A percentile compares a stretch with the other conserved stretches of the same genome.
Evolutionary conservation across 495 filamentous ascomycete genomes (phyloP).

Genomic region (Trichoderma gamsii): DNA sequence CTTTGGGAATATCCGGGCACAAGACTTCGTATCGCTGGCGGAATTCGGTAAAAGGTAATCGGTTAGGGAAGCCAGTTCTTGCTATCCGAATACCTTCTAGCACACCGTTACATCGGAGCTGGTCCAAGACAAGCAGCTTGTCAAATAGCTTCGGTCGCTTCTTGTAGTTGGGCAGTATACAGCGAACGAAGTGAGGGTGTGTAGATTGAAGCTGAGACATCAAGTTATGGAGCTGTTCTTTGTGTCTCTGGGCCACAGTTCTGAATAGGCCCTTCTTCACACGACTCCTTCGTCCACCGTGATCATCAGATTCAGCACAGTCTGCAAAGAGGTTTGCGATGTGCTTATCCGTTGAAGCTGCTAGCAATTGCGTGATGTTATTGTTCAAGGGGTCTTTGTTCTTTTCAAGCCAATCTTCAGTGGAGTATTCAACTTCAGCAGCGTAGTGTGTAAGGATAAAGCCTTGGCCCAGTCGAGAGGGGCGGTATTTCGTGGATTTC

Average conservation of each 20-base stretch:
- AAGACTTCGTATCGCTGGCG: conserved; percentile 96
- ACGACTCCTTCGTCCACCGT: conserved; percentile 61
- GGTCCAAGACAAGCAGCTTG: conserved; percentile 84
- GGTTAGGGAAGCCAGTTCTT: conserved; percentile 95
- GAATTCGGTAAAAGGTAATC: conserved; percentile 88
- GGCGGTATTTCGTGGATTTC: conserved; percentile 87
- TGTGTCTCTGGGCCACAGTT: conserved; percentile 94
- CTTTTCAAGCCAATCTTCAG: conserved; percentile 94
- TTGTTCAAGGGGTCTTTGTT: conserved; percentile 99
- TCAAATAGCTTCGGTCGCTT: conserved; percentile 93
- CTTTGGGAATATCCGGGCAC: conserved; percentile 80
- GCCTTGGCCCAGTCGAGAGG: conserved; percentile 80
- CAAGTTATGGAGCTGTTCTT: conserved; percentile 88
- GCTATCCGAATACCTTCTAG: conserved; percentile 97
- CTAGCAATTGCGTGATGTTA: conserved; percentile 84
- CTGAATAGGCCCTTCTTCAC: conserved; percentile 98
- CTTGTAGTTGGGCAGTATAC: conserved; percentile 97
- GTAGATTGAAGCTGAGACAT: conserved; percentile 96
- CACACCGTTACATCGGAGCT: conserved; percentile 96
- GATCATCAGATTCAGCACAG: conserved; percentile 66
- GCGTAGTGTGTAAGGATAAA: conserved; percentile 99
- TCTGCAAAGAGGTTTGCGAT: conserved; percentile 82
- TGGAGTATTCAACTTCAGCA: conserved; percentile 94
- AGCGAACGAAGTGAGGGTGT: conserved; percentile 96
- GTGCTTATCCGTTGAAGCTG: conserved; percentile 73